phyloP scores from a whole-genome alignment of 208 protist species.

The Tritrichomonas foetus region DNA sequence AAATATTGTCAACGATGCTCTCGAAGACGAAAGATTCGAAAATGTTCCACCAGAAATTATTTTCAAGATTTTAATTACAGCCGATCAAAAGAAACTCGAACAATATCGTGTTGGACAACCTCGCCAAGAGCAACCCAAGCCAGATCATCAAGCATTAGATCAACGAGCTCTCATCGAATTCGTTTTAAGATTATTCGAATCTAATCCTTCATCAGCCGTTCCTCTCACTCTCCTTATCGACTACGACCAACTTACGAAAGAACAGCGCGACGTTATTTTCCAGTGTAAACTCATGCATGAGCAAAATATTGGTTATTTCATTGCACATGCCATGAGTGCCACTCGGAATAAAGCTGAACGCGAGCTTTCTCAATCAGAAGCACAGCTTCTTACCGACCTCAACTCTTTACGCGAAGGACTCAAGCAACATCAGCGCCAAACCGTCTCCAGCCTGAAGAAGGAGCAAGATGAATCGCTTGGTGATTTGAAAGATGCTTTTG shows the following conservation, averaged over 20 bases:
- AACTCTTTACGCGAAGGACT: not conserved
- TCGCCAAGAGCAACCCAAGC: too few species aligned
- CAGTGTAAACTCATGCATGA: not conserved
- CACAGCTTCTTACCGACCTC: not conserved
- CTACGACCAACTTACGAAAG: not conserved
- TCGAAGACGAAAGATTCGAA: not conserved
- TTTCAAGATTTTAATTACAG: not conserved
- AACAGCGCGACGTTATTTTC: not conserved
- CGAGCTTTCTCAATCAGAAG: not conserved
- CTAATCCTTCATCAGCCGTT: not conserved
- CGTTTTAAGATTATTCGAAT: not conserved
- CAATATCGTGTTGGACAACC: too few species aligned
- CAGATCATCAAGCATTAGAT: not conserved
- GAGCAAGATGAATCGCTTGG: not conserved
- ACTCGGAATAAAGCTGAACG: not conserved
- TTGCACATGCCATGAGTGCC: not conserved
- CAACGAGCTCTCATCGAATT: constrained; percentile 3
- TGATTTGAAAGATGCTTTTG: not conserved
- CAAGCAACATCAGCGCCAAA: not conserved
- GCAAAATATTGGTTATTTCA: not conserved
- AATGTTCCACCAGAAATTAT: not conserved
- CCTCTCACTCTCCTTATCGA: not conserved
- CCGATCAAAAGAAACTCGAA: not conserved
- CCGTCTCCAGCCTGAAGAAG: not conserved
- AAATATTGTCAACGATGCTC: not conserved